Evolutionary conservation across 1,284 basidiomycete genomes (phyloP), one percentile per base, ranked within the genome.

Genomic region (Malassezia slooffiae): DNA sequence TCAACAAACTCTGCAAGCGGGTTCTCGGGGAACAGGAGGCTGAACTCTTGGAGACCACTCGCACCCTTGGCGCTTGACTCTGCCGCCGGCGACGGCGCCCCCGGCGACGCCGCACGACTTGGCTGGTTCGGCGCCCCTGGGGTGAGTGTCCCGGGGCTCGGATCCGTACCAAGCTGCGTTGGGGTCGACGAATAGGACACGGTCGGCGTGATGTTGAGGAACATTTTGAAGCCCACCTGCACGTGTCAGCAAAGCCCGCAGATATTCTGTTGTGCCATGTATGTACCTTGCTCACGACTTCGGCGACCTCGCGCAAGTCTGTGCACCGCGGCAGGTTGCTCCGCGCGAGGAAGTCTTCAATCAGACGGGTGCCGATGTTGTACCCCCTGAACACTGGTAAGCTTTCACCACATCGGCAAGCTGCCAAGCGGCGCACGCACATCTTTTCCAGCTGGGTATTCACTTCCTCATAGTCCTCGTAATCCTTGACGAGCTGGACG

Each of bases 401-500:
- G 5, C 11, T n/a, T n/a, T n/a, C n/a, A n/a, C 19, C 9, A 12
- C 13, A 44, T 30, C 4, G 17, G 36, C n/a, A 42, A 13, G 3
- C 1, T 17, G n/a, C n/a, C n/a, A n/a, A n/a, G n/a, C 19, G 16
- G 16, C 7, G 17, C 3, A 63, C 73, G 43, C 41, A 76, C 78
- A 79, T 79, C 70, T 77, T 77, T 45, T 79, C 78, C 11, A 80
- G 71, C 60, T 79, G 77, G 57, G 74, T 75, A 72, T 80, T 80
- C 43, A 79, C 78, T 70, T 91, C 86, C 12, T 76, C 76, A 61
- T 95, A 97, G 74, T 97, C 90, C 68, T 99, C 91, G 66, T 96
- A 97, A 72, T 99, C 93, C 70, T 96, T 91, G 59, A 97, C 88
- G 51, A 99, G 79, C 74, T 99, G 93, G 27, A 96, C 88, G 38